Evolutionary conservation across 805 yeast genomes (phyloP).

Genomic region (Isabelozyma pseudorhagii): DNA sequence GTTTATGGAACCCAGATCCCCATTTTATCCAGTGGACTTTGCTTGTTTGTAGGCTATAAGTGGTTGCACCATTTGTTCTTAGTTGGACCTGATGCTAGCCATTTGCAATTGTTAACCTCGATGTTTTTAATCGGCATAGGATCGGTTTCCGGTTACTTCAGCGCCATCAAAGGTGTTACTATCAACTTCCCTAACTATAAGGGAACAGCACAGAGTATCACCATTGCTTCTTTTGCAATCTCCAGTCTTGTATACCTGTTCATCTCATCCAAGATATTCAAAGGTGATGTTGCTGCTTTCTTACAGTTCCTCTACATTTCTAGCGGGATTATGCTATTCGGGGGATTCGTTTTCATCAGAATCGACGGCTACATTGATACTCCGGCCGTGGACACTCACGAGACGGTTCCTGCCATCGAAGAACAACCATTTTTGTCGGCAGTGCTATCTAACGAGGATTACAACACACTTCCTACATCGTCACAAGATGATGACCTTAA

Average conservation of each 20-base stretch:
- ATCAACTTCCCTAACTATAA: constrained; percentile 27
- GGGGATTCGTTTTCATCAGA: constrained; percentile 29
- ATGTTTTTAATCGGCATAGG: constrained; percentile 33
- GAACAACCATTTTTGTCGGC: not conserved
- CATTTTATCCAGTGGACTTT: constrained; percentile 21
- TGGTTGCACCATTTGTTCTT: constrained; percentile 22
- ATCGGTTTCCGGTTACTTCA: constrained; percentile 30
- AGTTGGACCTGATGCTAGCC: constrained; percentile 13
- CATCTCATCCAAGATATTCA: constrained; percentile 15
- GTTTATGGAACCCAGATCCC: constrained; percentile 32
- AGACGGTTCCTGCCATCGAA: constrained; percentile 5
- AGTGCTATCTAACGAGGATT: not conserved
- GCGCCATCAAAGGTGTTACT: constrained; percentile 32
- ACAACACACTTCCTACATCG: not conserved
- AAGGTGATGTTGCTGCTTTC: constrained; percentile 20
- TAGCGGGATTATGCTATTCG: constrained; percentile 19
- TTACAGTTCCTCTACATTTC: constrained; percentile 19
- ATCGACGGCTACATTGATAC: constrained; percentile 23
- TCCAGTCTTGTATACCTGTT: constrained; percentile 24
- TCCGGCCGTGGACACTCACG: constrained; percentile 3
- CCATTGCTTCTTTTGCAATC: constrained; percentile 37
- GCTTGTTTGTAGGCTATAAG: constrained; percentile 23
- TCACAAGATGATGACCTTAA: constrained; percentile 7
- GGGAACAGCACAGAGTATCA: constrained; percentile 34
- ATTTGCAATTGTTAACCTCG: constrained; percentile 14